Evolutionary conservation across 768 basidiomycete genomes (phyloP).

Genomic region (Lentinula detonsa): DNA sequence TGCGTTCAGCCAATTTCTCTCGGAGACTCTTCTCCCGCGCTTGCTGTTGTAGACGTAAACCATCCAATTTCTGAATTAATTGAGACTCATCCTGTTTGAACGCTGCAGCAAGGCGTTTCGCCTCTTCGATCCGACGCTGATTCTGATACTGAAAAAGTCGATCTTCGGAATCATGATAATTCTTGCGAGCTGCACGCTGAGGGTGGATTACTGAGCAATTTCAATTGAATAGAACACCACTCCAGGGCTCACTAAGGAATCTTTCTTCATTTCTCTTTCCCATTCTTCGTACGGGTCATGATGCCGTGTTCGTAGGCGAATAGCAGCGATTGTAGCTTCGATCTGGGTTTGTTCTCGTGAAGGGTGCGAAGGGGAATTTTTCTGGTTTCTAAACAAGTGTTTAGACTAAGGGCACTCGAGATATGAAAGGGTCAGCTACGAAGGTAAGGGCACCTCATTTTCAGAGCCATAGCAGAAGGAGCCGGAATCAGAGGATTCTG

Average conservation of each 20-base stretch:
- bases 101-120: constrained; percentile 27
- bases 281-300: constrained; percentile 55
- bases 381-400: constrained; percentile 6
- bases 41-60: constrained; percentile 4
- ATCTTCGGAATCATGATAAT: constrained; percentile 25
- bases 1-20: constrained; percentile 3
- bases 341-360: constrained; percentile 32
- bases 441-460: constrained; percentile 26
- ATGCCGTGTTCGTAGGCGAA: constrained; percentile 44
- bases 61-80: constrained; percentile 39
- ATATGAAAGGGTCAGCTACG: constrained; percentile 24
- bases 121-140: constrained; percentile 26
- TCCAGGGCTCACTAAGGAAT: constrained; percentile 40
- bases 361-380: constrained; percentile 20
- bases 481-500: constrained; percentile 24
- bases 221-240: neutral
- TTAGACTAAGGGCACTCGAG: neutral
- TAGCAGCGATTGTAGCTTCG: constrained; percentile 46
- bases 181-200: constrained; percentile 41
- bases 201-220: neutral
- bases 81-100: constrained; percentile 49
- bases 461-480: constrained; percentile 40
- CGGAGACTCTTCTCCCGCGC: constrained; percentile 1
- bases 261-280: constrained; percentile 44
- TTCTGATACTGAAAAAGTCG: constrained; percentile 40